Base-by-base conservation (phyloP, 2,329 filamentous ascomycete species). In the Microdochium bolleyi region DNA sequence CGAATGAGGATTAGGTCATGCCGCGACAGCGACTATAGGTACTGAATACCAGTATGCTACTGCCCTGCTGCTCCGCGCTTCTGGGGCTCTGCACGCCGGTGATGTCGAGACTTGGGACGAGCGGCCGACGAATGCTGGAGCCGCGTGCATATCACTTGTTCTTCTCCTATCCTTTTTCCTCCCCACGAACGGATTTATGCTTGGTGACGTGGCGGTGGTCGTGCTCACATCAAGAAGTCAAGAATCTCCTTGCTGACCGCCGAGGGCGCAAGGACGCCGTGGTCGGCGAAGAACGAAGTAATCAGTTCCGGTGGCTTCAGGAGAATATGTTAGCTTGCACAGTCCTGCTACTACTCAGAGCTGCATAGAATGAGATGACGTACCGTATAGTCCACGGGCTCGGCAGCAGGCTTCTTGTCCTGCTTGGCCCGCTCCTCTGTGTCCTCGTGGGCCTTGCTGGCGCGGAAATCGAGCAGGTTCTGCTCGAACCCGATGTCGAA, bases 401-500 rank as follows among this genome's bases (percentile, higher is more conserved):
- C 57, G 2, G 49, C 53, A 30, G 58, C 51, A 16, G 56, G 51
- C 10, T 54, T 32, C 25, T 50, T 52, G 19, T 48, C 21, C 24
- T 48, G 32, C 37, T 57, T 56, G 16, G 52, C 49, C 9, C 55
- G 55, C 3, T 52, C 54, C 27, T 54, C 34, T 14, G 54, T 56
- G 3, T 52, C 54, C 27, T 53, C 38, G 14, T 57, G 54, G 14
- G 16, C 51, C 38, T 56, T 58, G 50, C 41, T 54, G 19, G 58
- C 51, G 24, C 58, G 54, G 54, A 64, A 67, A 10, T 64, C 57
- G 49, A 67, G 67, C 3, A 78, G 65, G 0, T 65, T 65, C 2
- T 66, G 62, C 30, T 72, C 58, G 16, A 69, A 73, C n/a, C 62
- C 62, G 10, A 77, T 67, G 41, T 75, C 70, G 24, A 75, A 65